Conservation (phyloP, 2,329 filamentous ascomycete genomes). For the Fusarium staphyleae region DNA sequence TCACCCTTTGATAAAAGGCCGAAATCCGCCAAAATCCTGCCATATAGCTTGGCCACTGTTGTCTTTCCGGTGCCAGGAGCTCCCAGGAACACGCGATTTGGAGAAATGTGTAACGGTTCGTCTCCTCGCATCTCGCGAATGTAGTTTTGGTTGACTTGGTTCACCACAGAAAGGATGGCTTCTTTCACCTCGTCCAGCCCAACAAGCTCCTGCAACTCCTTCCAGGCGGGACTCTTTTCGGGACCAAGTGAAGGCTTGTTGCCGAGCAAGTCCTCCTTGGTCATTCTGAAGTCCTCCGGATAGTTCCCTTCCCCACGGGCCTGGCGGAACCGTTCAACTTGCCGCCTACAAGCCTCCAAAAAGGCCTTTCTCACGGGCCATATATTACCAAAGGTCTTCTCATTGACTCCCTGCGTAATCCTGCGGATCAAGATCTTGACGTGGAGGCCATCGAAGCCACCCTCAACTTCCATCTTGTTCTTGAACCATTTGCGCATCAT, state of each 20-base stretch:
- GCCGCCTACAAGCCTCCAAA: conserved; percentile 59
- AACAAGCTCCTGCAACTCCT: conserved; percentile 62
- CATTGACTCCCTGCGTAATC: conserved; percentile 65
- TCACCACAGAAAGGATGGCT: conserved; percentile 52
- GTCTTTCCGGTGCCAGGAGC: conserved; percentile 78
- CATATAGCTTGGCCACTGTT: conserved; percentile 75
- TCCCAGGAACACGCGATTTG: conserved; percentile 76
- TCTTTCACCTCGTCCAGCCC: conserved; percentile 69
- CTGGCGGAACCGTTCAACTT: conserved; percentile 61
- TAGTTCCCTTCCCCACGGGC: conserved; percentile 43
- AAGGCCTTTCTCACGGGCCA: conserved; percentile 66
- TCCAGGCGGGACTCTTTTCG: conserved; percentile 61
- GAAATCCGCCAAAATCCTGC: conserved; percentile 69
- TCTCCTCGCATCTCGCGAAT: conserved; percentile 67
- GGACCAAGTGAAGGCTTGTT: conserved; percentile 66
- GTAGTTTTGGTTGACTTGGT: conserved; percentile 67
- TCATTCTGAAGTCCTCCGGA: conserved; percentile 46
- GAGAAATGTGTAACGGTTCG: conserved; percentile 60
- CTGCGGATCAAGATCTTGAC: conserved; percentile 67
- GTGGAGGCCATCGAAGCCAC: conserved; percentile 64
- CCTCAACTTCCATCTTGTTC: conserved; percentile 65
- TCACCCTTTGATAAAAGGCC: conserved; percentile 59
- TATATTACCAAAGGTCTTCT: conserved; percentile 75
- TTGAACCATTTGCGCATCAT: conserved; percentile 63
- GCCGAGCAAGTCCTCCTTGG: conserved; percentile 73